These are phyloP conservation scores for Candida glaebosa DNA, from an alignment of 805 yeast species.

Conservation along the genomic window DNA sequence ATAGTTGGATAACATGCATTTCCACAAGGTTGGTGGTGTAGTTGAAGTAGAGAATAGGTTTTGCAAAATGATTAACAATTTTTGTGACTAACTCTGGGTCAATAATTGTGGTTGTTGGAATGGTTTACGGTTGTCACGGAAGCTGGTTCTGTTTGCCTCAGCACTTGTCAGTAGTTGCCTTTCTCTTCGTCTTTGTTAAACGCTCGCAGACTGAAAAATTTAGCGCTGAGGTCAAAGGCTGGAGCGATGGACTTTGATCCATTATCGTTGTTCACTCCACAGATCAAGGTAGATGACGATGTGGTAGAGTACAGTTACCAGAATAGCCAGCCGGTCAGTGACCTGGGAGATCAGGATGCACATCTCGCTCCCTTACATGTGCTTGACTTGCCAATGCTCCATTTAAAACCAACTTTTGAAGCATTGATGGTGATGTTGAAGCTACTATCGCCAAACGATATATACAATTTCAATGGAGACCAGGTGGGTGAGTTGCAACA, in stretches of 20 bases:
- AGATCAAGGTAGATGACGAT: constrained; percentile 4
- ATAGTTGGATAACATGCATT: no score
- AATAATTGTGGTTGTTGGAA: no score
- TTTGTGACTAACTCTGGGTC: no score
- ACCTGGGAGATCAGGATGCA: constrained; percentile 15
- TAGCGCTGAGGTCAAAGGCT: not conserved
- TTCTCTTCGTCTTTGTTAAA: no score
- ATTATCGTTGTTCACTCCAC: constrained; percentile 35
- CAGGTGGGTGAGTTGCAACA: not conserved
- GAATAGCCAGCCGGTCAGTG: not conserved
- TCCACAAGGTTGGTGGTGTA: no score
- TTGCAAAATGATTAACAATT: no score
- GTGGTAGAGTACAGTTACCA: not conserved
- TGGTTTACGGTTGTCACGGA: no score
- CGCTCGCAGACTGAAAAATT: not conserved
- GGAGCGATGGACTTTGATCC: constrained; percentile 39
- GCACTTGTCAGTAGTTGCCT: no score
- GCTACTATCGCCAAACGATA: constrained; percentile 47
- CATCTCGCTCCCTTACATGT: constrained; percentile 41
- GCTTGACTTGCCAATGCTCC: constrained; percentile 57
- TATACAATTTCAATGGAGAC: constrained; percentile 46
- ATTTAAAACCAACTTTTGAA: constrained; percentile 42
- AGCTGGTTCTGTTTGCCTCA: no score
- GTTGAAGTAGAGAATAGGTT: no score
- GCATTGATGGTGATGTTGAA: constrained; percentile 45